phyloP scores from a whole-genome alignment of 257 asterid species.

The Solanum corneliomulleri region DNA sequence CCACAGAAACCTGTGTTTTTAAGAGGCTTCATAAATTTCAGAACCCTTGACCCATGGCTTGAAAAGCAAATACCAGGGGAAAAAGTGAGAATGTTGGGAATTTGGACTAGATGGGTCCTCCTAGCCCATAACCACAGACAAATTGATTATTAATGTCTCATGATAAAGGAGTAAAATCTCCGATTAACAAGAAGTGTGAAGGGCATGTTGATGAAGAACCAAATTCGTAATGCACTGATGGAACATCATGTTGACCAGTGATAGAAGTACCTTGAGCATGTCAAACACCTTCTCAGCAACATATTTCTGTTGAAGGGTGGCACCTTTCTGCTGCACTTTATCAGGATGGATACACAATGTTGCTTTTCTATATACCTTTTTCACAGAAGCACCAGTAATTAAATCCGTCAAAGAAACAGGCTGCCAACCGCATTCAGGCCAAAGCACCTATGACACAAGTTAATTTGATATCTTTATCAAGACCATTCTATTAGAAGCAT shows the following conservation, averaged over 20 bases:
- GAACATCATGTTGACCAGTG: not conserved
- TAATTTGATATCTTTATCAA: not conserved
- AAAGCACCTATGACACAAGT: conserved; percentile 57
- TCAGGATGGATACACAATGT: conserved; percentile 98
- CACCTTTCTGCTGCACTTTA: conserved; percentile 99
- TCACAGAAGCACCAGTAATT: conserved; percentile 82
- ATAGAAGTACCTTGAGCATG: conserved; percentile 71
- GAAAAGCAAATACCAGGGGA: not conserved
- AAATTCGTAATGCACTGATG: not conserved
- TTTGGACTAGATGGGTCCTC: not conserved
- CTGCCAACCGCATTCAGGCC: conserved; percentile 99
- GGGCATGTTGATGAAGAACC: not conserved
- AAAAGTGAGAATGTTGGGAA: not conserved
- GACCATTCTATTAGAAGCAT: not conserved
- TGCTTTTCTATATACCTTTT: conserved; percentile 88
- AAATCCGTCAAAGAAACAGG: conserved; percentile 96
- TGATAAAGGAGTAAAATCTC: not conserved
- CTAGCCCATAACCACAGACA: not conserved
- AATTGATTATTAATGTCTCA: not conserved
- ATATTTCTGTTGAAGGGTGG: conserved; percentile 92
- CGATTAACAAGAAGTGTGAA: not conserved
- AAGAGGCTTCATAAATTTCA: not conserved
- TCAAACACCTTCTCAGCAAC: conserved; percentile 97
- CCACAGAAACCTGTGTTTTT: not conserved
- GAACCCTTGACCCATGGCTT: not conserved